Base-by-base conservation (phyloP, 2,329 filamentous ascomycete genomes). In the Neonectria faginata region DNA sequence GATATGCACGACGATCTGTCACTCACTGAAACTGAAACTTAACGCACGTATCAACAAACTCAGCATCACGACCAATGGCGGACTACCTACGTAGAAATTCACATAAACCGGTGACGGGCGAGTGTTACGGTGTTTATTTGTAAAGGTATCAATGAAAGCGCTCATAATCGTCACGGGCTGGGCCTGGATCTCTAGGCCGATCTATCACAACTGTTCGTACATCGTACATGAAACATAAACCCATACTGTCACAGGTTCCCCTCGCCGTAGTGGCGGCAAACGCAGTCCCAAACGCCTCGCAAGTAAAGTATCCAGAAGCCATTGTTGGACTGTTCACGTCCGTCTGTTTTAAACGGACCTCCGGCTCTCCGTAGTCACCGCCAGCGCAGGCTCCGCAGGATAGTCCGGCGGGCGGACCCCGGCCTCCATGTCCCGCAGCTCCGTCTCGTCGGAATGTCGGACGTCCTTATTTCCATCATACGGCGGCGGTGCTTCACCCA, bases 401-500 rank as follows among this genome's bases (percentile, higher is more conserved):
- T 79, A 78, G 16, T 70, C 73, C 2, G 77, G 77, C 31, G 76
- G 77, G 54, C 66, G 67, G 2, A 61, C 57, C 27, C 66, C 72
- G 48, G 67, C 67, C 60, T 77, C 76, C 16, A 76, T 45, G 44
- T 77, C 73, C 22, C 67, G 69, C 48, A 71, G n/a, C 64, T 75
- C 73, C 41, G 63, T 60, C 8, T 68, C 53, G 50, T 66, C 60
- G 22, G 29, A 31, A 12, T 68, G 64, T 25, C 48, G 41, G 14
- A 41, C 60, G 29, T 73, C 66, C 67, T 77, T 75, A 70, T 78
- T 78, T 7, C 73, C 71, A 44, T 79, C 80, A 74, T 91, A 91
- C 0, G 89, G 87, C 52, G 89, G 89, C 54, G 89, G 89, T 10
- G 88, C 87, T 74, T 91, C 88, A 29, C 89, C 89, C 47, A 84